Base-by-base conservation (phyloP, 225 moss, liverwort and hornwort genomes). In the Asterella californica region DNA sequence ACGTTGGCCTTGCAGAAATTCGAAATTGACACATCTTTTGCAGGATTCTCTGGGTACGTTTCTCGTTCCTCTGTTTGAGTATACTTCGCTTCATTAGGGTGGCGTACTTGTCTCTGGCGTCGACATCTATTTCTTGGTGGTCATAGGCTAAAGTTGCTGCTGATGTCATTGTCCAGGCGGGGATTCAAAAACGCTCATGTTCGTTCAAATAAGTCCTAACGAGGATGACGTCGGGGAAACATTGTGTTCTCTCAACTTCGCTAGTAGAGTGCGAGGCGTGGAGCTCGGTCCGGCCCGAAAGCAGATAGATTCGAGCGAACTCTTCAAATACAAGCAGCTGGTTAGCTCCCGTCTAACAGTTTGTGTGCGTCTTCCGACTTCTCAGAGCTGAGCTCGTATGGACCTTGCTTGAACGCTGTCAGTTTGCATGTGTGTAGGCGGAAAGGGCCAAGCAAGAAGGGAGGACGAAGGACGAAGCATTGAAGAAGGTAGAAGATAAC, bases 311-410 rank as follows among this genome's bases (percentile, higher is more conserved):
- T 86, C 95, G 21, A 88, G 89, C 82, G 99, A 99, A 86, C 76
- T 99, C 37, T 93, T 99, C 73, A 99, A 99, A 75, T 99, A 92
- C 81, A 99, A 95, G 87, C 99, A 99, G 80, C 76, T 94, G 92
- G 99, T 99, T 72, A 49, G 75, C 25, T 9, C 50, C 14, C 67
- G 38, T n/a, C 48, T 34, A 61, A 2, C 60, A 11, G 54, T 30
- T 48, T 29, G 5, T 22, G 1, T 7, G 5, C 7, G 42, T 42
- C 42, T 42, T 42, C 30, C 6, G 67, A 67, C 14, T 33, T 67
- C 33, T 6, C 17, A 36, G 17, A 67, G 34, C 14, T 36, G 19
- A 67, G 30, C 17, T 27, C n/a, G n/a, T n/a, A 25, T 67, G 33
- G 10, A 36, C 6, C 67, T 67, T 67, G 34, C 34, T 36, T 18